phyloP scores from a whole-genome alignment of 768 basidiomycete genomes.

The Amanita jacksonii region DNA sequence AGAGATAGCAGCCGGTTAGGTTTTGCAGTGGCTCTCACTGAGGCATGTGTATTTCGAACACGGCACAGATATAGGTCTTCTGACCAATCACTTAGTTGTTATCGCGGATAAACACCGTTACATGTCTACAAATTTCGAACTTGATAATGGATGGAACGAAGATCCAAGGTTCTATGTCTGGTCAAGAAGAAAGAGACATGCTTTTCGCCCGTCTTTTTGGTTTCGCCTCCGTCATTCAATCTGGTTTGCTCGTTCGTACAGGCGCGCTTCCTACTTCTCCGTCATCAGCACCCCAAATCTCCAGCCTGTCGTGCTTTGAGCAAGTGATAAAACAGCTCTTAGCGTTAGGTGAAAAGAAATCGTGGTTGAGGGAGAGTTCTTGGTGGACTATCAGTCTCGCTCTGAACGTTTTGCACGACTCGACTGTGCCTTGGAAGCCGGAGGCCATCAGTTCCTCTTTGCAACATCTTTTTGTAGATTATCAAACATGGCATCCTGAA shows the following conservation, averaged over 20 bases:
- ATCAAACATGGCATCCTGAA: constrained; percentile 72
- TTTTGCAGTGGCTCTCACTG: constrained; percentile 92
- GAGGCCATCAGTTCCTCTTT: constrained; percentile 47
- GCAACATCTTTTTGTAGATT: constrained; percentile 42
- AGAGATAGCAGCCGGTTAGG: constrained; percentile 90
- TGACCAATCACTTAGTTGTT: constrained; percentile 49
- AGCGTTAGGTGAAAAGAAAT: constrained; percentile 70
- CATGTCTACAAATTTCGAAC: constrained; percentile 66
- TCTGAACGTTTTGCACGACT: constrained; percentile 47
- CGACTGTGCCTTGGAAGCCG: constrained; percentile 61
- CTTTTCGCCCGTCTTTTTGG: constrained; percentile 92
- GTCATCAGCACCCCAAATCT: constrained; percentile 41
- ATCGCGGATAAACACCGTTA: constrained; percentile 67
- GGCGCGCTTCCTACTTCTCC: constrained; percentile 43
- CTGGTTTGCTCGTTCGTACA: constrained; percentile 65
- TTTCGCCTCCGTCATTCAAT: constrained; percentile 75
- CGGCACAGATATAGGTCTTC: background rate
- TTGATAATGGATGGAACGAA: constrained; percentile 67
- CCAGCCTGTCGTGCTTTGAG: constrained; percentile 50
- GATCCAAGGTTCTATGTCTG: constrained; percentile 65
- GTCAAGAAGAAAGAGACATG: constrained; percentile 88
- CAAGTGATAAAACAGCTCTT: constrained; percentile 52
- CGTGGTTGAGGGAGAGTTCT: constrained; percentile 85
- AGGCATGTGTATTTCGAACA: constrained; percentile 41
- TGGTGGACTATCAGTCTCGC: constrained; percentile 76